phyloP scores from a whole-genome alignment of 192 early-diverging fungal species.

The Jimgerdemannia flammicorona region DNA sequence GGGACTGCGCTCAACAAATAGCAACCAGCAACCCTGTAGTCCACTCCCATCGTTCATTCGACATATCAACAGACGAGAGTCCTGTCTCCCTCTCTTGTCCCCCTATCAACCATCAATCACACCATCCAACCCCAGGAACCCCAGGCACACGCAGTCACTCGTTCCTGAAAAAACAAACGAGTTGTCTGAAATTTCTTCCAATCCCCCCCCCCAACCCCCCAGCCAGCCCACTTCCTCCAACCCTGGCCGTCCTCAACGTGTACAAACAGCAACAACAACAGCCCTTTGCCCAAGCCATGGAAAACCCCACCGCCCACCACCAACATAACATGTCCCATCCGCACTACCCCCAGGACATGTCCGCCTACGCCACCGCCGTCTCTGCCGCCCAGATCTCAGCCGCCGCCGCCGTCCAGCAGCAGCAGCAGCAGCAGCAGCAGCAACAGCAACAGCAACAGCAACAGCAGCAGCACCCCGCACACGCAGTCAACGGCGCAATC shows the following conservation, averaged over 20 bases:
- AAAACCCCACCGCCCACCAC: background rate
- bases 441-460: constrained; percentile 4
- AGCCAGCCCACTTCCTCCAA: background rate
- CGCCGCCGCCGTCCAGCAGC: background rate
- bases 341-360: background rate
- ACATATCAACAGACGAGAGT: too few species aligned
- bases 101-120: too few species aligned
- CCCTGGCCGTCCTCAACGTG: background rate
- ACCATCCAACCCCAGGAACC: too few species aligned
- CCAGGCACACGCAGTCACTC: too few species aligned
- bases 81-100: too few species aligned
- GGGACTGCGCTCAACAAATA: too few species aligned
- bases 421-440: constrained; percentile 5
- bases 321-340: background rate
- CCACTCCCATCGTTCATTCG: too few species aligned
- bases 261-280: too few species aligned
- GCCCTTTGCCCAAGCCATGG: background rate
- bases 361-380: constrained; percentile 15
- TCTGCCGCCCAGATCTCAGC: constrained; percentile 10
- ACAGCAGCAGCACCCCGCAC: constrained; percentile 27
- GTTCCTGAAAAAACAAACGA: too few species aligned
- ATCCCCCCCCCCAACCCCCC: background rate
- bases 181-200: too few species aligned
- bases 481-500: constrained; percentile 20
- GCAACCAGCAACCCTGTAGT: too few species aligned